These are phyloP conservation scores for Exophiala bonariae DNA, from an alignment of 2,329 filamentous ascomycete genomes.

Conservation along the genomic window DNA sequence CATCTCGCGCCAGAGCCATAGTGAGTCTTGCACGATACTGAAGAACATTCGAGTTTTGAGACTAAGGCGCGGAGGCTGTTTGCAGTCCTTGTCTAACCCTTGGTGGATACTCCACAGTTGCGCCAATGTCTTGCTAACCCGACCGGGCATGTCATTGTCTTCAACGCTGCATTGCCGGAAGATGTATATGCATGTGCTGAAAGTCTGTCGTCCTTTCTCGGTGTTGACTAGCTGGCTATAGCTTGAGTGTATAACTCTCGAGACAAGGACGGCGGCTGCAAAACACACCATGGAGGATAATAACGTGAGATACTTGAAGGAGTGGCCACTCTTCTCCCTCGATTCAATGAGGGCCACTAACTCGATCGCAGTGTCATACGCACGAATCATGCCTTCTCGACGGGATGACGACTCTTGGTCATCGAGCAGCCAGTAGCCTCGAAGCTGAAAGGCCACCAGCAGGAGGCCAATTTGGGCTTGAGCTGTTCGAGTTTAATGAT, in stretches of 20 bases:
- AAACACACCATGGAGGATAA: not conserved
- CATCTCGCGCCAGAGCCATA: constrained; percentile 25
- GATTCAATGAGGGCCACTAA: not conserved
- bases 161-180: constrained; percentile 16
- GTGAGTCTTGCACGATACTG: constrained; percentile 23
- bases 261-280: not conserved
- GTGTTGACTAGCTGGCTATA: constrained; percentile 18
- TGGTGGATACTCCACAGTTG: constrained; percentile 22
- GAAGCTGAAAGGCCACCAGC: not conserved
- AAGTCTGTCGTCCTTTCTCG: constrained; percentile 20
- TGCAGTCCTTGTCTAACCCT: constrained; percentile 5
- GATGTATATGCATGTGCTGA: constrained; percentile 19
- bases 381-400: not conserved
- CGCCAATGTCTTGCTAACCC: constrained; percentile 23
- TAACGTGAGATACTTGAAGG: not conserved
- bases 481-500: not conserved
- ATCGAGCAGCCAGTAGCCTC: not conserved
- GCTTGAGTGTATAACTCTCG: constrained; percentile 2
- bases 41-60: constrained; percentile 17
- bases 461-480: not conserved
- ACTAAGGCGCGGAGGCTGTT: constrained; percentile 17
- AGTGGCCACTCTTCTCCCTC: not conserved
- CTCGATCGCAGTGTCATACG: not conserved
- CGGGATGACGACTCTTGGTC: not conserved
- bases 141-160: constrained; percentile 25